Base-by-base conservation (phyloP, 306 rosid genomes). In the Ceratonia siliqua region DNA sequence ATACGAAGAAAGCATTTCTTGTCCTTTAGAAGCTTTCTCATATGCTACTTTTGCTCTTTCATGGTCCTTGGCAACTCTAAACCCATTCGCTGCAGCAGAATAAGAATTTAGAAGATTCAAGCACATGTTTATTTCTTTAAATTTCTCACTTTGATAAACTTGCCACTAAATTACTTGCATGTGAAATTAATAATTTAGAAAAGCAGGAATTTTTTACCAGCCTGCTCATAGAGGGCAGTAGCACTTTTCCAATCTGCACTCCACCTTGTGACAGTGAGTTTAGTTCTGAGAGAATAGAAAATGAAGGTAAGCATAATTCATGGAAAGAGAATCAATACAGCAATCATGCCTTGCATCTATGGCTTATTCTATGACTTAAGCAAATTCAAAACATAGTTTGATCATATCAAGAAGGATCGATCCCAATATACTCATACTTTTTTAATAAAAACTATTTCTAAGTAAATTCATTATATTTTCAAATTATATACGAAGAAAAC, bases 11-110 rank as follows among this genome's bases (percentile, higher is more conserved):
- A 91, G 87, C 95, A 94, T 84, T 82, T 91, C 97, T 69, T 94
- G 98, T 83, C 97, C 98, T 86, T 90, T 85, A 0, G 97, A 94
- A 78, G 98, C 98, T 76, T 91, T 94, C 76, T 94, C 98, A 67
- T 58, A 90, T 1, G 97, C 95, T 10, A n/a, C 74, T 82, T 91
- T 94, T 33, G 98, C 97, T 57, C 89, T 91, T 86, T 94, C 98
- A 57, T 77, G 50, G 68, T 90, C 82, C 86, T 85, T 91, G 82
- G 89, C 82, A 62, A 80, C 70, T 78, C 96, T 84, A 83, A 84
- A 94, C 36, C 85, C 96, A 86, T 83, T 94, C 39, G 96, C 98
- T 94, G 77, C 79, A 87, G 80, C 33, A 70, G 48, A 82, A 81
- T 5, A 65, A 63, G 48, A 61, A 18, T 61, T 72, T 27, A 64